Percentiles rank a stretch among this genome's conserved stretches.
phyloP scores from a whole-genome alignment of 306 rosid genomes.

The Malus orientalis region DNA sequence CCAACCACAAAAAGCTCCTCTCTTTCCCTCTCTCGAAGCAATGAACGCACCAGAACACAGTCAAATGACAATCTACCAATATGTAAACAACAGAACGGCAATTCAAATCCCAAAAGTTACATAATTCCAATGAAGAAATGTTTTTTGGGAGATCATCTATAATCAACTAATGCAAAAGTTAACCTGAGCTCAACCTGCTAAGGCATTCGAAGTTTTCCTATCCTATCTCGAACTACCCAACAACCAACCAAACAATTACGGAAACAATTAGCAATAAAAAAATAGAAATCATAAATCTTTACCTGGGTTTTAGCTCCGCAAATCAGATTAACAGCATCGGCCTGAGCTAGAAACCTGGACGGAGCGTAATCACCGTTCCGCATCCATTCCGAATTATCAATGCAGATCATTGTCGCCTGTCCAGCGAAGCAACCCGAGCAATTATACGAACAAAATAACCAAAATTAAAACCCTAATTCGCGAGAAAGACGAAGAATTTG shows the following conservation, averaged over 20 bases:
- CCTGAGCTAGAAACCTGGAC: conserved; percentile 81
- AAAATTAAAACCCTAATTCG: conserved; percentile 37
- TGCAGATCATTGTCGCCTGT: conserved; percentile 94
- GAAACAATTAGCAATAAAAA: neutral
- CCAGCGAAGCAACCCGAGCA: neutral
- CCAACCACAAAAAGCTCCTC: neutral
- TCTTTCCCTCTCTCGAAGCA: neutral
- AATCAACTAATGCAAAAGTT: neutral
- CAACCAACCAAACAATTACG: neutral
- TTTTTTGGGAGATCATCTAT: neutral
- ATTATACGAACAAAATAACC: neutral
- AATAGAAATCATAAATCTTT: neutral
- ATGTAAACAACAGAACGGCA: neutral
- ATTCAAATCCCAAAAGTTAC: neutral
- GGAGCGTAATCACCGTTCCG: conserved; percentile 90
- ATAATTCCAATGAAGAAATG: neutral
- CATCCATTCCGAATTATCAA: conserved; percentile 98
- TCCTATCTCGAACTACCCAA: neutral
- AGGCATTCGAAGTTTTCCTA: neutral
- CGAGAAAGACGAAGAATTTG: neutral
- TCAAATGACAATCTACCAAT: neutral
- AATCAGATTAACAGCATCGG: conserved; percentile 83
- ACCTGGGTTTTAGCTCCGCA: conserved; percentile 99
- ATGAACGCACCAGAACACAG: neutral
- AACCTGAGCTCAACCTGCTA: neutral